phyloP scores from a whole-genome alignment of 1,284 basidiomycete genomes.

The Ustilago cynodontis region DNA sequence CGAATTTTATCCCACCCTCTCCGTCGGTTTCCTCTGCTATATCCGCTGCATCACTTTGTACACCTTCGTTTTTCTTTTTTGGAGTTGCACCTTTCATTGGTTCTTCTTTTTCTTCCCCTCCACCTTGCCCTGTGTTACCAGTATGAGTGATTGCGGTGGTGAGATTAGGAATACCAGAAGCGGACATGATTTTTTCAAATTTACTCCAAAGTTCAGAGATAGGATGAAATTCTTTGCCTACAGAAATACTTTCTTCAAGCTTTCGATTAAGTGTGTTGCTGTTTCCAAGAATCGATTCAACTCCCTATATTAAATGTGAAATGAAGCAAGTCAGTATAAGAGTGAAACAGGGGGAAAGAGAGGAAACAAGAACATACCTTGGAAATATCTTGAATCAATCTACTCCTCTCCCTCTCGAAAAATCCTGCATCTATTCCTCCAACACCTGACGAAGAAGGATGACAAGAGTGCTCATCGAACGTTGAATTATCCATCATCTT shows the following conservation, averaged over 20 bases:
- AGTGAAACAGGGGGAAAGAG: not conserved
- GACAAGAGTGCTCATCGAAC: too few relatives aligned
- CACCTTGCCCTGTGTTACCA: not conserved
- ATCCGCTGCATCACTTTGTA: too few relatives aligned
- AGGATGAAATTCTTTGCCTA: constrained; percentile 91
- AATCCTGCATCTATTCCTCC: constrained; percentile 17
- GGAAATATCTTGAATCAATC: constrained; percentile 40
- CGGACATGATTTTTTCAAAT: constrained; percentile 81
- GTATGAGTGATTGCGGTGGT: not conserved
- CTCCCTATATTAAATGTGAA: constrained; percentile 79
- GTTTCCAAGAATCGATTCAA: constrained; percentile 86
- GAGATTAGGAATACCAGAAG: constrained; percentile 52
- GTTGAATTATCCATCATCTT: too few relatives aligned
- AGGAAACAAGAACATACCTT: constrained; percentile 28
- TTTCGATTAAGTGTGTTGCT: constrained; percentile 91
- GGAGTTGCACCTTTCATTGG: not conserved
- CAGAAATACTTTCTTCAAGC: constrained; percentile 88
- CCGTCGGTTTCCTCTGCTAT: too few relatives aligned
- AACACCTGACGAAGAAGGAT: not conserved
- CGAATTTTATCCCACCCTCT: constrained; percentile 4
- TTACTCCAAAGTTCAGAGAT: constrained; percentile 87
- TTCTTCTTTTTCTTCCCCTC: not conserved
- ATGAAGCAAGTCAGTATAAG: not conserved
- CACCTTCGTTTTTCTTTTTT: too few relatives aligned
- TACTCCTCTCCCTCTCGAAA: constrained; percentile 28